Base-by-base conservation (phyloP, 2,329 filamentous ascomycete species). In the Fusarium siculi region DNA sequence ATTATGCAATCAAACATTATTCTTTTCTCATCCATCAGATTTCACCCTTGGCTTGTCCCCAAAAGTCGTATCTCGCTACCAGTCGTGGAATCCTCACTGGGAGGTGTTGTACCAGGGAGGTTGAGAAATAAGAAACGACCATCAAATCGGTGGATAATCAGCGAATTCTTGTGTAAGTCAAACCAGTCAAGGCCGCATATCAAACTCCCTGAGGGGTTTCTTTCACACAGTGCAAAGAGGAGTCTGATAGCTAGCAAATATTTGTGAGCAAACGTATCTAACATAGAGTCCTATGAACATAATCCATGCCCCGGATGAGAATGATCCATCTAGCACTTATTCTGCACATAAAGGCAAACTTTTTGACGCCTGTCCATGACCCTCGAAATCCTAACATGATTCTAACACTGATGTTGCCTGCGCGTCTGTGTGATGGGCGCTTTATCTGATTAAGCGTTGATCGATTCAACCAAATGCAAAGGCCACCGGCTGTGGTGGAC, bases 301-400 rank as follows among this genome's bases (percentile, higher is more conserved):
- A 42, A 72, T 68, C 39, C 67, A 52, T 62, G 53, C 36, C 37
- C 34, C 50, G 23, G 54, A 56, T 39, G 56, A 63, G 46, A 52
- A 62, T 70, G 62, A 65, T 66, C 44, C 55, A 66, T 68, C 52
- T 62, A 56, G 50, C 57, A 56, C 57, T n/a, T 54, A 54, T 60
- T 70, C 53, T 39, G 32, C 28, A 52, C 57, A 61, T 66, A 34
- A 40, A 54, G 43, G 59, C 58, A 60, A 69, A 37, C 52, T 54
- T 60, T 58, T 47, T 54, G 47, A 62, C 34, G 47, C 68, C 47
- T 73, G 71, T 72, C 59, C 65, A 57, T 71, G 72, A 62, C 68
- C 52, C 68, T 67, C 66, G 71, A 76, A 76, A 76, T 68, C 66
- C 68, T 79, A 77, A 76, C 65, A 77, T 66, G 72, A 69, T 74